Base-by-base conservation (phyloP, 2,329 filamentous ascomycete species). In the Macrophomina tecta region DNA sequence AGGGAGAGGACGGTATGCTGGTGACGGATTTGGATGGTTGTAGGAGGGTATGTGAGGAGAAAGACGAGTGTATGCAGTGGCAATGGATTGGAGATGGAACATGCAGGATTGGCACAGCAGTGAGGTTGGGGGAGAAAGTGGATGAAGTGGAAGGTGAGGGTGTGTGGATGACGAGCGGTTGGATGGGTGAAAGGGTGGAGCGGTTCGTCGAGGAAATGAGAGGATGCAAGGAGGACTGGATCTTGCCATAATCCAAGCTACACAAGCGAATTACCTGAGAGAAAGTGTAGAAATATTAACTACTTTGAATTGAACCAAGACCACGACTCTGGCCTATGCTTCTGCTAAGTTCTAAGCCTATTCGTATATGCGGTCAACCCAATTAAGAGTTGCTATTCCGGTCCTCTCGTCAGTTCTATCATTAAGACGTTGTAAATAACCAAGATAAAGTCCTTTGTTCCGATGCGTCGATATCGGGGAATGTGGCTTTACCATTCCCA, bases 171-270 rank as follows among this genome's bases (percentile, higher is more conserved):
- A 69, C 66, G 34, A 73, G 73, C n/a, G 77, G 77, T 5, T 79
- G 77, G 77, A 75, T 79, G 74, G 67, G 71, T 6, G 76, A 79
- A 30, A 71, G 77, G 6, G 73, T 79, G 0, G 76, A 78, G 46
- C 70, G 73, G 8, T 64, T 77, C 2, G 77, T 78, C 65, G 51
- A 71, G 9, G 56, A 68, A 8, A 56, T 78, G 0, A 76, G 45
- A 5, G 56, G 28, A 7, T 60, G 56, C 42, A 68, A 77, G 16
- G 56, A 72, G 16, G 76, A 78, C 58, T 78, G 76, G 76, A 78
- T 75, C 23, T 23, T 23, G 23, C 23, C 23, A 23, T 23, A 23
- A 23, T 23, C 23, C 23, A 23, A 23, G 23, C 23, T 23, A 23
- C 23, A 23, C 23, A 23, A 23, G 23, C 2, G 23, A 23, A 23